Conservation (phyloP, 345 rosid species). For the Anastatica hierochuntica region DNA sequence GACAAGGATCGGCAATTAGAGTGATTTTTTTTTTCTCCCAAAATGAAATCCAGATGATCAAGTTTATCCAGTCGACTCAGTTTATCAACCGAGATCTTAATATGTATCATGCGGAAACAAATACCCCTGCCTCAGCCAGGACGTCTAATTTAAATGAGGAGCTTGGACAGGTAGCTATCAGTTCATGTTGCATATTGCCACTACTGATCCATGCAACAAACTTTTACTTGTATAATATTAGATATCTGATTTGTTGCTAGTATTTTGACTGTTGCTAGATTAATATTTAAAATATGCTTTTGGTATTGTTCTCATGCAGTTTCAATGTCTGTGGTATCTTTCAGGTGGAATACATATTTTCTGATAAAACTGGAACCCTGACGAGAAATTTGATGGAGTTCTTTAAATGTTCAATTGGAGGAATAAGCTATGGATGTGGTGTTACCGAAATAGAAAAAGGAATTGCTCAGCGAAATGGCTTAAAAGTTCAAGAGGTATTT, state of each 20-base stretch:
- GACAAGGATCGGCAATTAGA: constrained; percentile 4
- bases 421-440: constrained; percentile 87
- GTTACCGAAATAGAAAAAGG: constrained; percentile 88
- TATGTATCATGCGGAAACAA: constrained; percentile 86
- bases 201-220: background rate
- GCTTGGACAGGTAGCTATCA: constrained; percentile 83
- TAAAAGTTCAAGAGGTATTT: constrained; percentile 60
- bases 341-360: constrained; percentile 96
- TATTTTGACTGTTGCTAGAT: background rate
- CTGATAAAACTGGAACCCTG: constrained; percentile 98
- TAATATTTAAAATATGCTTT: no score
- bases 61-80: constrained; percentile 92
- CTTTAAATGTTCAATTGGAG: constrained; percentile 98
- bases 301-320: constrained; percentile 6
- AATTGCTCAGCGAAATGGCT: constrained; percentile 60
- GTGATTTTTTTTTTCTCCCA: constrained; percentile 9
- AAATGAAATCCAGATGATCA: constrained; percentile 66
- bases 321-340: constrained; percentile 7
- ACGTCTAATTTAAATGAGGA: constrained; percentile 98
- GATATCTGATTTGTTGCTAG: background rate
- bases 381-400: constrained; percentile 99
- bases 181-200: background rate
- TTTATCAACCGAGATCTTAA: constrained; percentile 87
- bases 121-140: constrained; percentile 91
- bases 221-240: constrained; percentile 8